Evolutionary conservation across 2,329 filamentous ascomycete genomes (phyloP).

Genomic region (Fusarium sp.): DNA sequence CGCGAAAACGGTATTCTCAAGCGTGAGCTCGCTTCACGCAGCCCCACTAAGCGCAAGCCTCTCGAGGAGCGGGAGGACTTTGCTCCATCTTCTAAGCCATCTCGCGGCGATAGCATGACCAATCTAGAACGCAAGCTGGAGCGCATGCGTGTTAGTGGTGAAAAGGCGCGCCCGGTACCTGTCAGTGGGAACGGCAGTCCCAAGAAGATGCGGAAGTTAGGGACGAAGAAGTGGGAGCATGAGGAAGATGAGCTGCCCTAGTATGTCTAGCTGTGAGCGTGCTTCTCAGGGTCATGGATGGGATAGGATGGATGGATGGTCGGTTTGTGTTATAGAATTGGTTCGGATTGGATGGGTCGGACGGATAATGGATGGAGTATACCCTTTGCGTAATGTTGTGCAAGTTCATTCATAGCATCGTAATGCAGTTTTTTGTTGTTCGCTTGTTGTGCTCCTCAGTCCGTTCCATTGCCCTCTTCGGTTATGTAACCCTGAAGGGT

Average conservation of each 20-base stretch:
- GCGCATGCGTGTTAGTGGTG: slow-evolving; percentile 58
- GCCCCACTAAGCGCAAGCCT: slow-evolving; percentile 68
- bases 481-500: fast-evolving
- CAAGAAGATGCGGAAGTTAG: slow-evolving; percentile 63
- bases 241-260: slow-evolving; percentile 51
- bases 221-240: slow-evolving; percentile 58
- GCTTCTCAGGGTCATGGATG: not conserved
- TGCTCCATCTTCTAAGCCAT: slow-evolving; percentile 28
- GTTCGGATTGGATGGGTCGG: not conserved
- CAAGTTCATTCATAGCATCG: not conserved
- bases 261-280: slow-evolving; percentile 8
- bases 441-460: not conserved
- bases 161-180: slow-evolving; percentile 40
- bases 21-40: slow-evolving; percentile 70
- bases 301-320: not conserved
- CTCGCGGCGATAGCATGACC: slow-evolving; percentile 42
- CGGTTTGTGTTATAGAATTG: slow-evolving; percentile 23
- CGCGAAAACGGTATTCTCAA: slow-evolving; percentile 71
- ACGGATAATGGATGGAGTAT: not conserved
- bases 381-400: not conserved
- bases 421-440: not conserved
- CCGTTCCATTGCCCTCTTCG: not conserved
- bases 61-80: slow-evolving; percentile 64
- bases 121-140: slow-evolving; percentile 60
- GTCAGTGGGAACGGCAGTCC: slow-evolving; percentile 58